phyloP scores from a whole-genome alignment of 2,329 filamentous ascomycete species.

The Scedosporium aurantiacum region DNA sequence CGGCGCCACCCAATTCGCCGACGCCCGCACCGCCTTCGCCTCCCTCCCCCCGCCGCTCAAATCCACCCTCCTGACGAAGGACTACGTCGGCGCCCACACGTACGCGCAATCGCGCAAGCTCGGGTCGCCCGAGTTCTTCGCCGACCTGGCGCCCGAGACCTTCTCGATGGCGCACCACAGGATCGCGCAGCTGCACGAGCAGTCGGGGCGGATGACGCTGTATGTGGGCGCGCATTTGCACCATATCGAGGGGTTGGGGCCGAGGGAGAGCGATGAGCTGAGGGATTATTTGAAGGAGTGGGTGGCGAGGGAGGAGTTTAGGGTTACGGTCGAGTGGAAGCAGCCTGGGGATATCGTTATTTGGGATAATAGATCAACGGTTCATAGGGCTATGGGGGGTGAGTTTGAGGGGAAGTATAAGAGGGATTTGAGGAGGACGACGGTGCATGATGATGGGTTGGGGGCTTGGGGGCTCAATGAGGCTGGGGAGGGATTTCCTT shows the following conservation, averaged over 20 bases:
- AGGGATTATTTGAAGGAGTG: constrained; percentile 33
- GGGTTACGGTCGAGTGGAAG: constrained; percentile 35
- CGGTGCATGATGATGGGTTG: constrained; percentile 35
- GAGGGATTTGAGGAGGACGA: constrained; percentile 44
- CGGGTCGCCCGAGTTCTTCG: constrained; percentile 37
- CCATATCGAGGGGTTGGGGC: constrained; percentile 33
- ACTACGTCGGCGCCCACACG: constrained; percentile 38
- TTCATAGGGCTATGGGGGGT: constrained; percentile 41
- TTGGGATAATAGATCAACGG: constrained; percentile 48
- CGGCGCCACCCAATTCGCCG: constrained; percentile 42
- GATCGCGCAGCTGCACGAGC: constrained; percentile 39
- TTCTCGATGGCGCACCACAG: constrained; percentile 32
- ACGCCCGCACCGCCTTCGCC: constrained; percentile 38
- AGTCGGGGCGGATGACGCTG: constrained; percentile 37
- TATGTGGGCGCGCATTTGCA: constrained; percentile 43
- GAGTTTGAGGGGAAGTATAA: constrained; percentile 34
- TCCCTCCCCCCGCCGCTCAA: constrained; percentile 27
- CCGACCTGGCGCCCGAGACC: constrained; percentile 27
- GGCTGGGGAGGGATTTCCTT: background rate
- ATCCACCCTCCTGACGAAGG: constrained; percentile 21
- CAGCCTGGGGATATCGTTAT: constrained; percentile 38
- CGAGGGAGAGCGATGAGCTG: constrained; percentile 23
- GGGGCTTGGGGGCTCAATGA: constrained; percentile 27
- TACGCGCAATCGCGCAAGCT: constrained; percentile 41
- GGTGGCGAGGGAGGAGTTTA: constrained; percentile 34